phyloP scores from a whole-genome alignment of 2,329 filamentous ascomycete species.

The Fusarium haematococcum region DNA sequence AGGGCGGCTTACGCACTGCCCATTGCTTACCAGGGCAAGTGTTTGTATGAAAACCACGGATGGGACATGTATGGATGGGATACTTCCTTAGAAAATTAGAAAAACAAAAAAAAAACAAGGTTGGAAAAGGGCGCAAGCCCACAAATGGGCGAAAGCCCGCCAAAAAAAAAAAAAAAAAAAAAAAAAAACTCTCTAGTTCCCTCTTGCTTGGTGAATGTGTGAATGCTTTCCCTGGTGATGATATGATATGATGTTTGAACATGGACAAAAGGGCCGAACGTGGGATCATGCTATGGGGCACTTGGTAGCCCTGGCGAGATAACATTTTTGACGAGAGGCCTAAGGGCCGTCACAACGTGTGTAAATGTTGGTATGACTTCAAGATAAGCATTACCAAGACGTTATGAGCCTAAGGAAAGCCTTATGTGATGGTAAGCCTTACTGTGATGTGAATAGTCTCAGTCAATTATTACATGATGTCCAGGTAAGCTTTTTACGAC shows the following conservation, averaged over 20 bases:
- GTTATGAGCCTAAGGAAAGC: neutral
- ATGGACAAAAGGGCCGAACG: neutral
- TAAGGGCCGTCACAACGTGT: neutral
- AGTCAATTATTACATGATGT: neutral
- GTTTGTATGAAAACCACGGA: neutral
- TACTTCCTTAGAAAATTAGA: slow-evolving; percentile 11
- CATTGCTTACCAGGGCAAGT: neutral
- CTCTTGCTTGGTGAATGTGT: neutral
- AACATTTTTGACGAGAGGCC: neutral
- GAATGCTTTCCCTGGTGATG: neutral
- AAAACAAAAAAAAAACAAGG: slow-evolving; percentile 26
- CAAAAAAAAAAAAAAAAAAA: slow-evolving; percentile 19
- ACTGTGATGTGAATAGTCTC: neutral
- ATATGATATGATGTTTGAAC: neutral
- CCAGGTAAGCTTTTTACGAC: neutral
- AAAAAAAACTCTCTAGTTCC: neutral
- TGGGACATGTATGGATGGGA: neutral
- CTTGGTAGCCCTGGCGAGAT: neutral
- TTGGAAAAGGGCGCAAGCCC: slow-evolving; percentile 24
- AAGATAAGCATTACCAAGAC: neutral
- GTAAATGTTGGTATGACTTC: neutral
- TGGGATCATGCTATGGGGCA: neutral
- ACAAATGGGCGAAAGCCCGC: slow-evolving; percentile 20
- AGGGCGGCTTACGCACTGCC: too few relatives aligned
- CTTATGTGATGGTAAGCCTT: neutral